Evolutionary conservation across 306 rosid genomes (phyloP), one percentile per base, ranked within the genome.

Genomic region (Medicago ruthenica): DNA sequence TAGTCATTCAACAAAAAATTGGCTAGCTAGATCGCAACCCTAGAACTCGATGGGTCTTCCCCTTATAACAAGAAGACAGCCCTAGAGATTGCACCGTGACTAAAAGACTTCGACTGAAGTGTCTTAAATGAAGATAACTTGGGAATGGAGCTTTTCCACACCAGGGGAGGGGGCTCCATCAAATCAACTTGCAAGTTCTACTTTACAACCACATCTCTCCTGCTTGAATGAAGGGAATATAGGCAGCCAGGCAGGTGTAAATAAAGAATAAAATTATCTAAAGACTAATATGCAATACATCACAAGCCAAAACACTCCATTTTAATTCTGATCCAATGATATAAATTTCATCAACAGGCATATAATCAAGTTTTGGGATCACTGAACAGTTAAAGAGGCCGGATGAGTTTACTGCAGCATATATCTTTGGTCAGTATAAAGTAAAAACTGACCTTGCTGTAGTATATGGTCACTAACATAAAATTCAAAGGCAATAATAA

Each of bases 401-500:
- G 7, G 59, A 50, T 16, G 36, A 63, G 70, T 63, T 63, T 57
- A 63, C 74, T 41, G 61, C 67, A 63, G 61, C 51, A 36, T 51
- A 68, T 50, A 67, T 4, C 54, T 41, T 40, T 47, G 64, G 70
- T 61, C 53, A 40, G 73, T 71, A 71, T 57, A 54, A 55, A 70
- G 58, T 76, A 15, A 40, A 24, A 59, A 65, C 71, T 64, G 78
- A 55, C 63, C 54, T 45, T 73, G 78, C 73, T 40, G 61, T 37
- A 42, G n/a, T 24, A 67, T 9, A 63, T 1, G 24, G 22, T 65
- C 75, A 72, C 70, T 42, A 34, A 71, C 70, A 70, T 63, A 70
- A 64, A 62, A 67, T 39, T 50, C 83, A 65, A 58, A 67, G 75
- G 47, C 76, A 59, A 51, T 39, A 40, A 54, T 77, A 61, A 67